Base-by-base conservation (phyloP, 352 stramenopile genomes). In the Elongisporangium prolatum region DNA sequence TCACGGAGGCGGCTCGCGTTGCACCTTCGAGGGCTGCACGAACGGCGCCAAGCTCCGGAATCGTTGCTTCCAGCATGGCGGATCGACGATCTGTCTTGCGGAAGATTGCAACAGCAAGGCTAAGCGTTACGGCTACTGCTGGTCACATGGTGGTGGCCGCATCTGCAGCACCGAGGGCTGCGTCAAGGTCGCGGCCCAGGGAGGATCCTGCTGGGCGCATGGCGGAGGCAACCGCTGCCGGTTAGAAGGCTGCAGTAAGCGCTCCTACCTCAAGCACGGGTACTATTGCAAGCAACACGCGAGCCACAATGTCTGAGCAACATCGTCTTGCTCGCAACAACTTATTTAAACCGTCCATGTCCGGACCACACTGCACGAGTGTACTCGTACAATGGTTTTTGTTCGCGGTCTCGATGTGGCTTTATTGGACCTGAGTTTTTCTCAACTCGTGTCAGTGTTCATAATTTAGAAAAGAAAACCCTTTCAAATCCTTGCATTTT, bases 201-300 rank as follows among this genome's bases (percentile, higher is more conserved):
- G 67, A 9, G 72, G 72, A 0, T 48, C 65, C 11, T 81, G 72
- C 65, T 79, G 72, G 71, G 67, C 72, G 0, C 72, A 81, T 44
- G 72, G 72, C 48, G 71, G 71, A 34, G 72, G 72, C 57, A 77
- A 75, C 56, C 68, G 68, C 49, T 84, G 74, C 63, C 69, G 67
- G 28, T 59, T 74, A 28, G 69, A 78, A 17, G 69, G 71, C 47
- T 84, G 74, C 67, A 75, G 51, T 47, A 78, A 78, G 50, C 67
- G 70, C 11, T 74, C 65, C 24, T 80, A 80, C 64, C 74, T 81
- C 48, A 76, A 76, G 55, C 64, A 76, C 55, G 72, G 70, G 16
- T 84, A 81, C 65, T 80, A 65, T 50, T 72, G 74, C 58, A 81
- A 79, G 40, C 62, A 52, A 25, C 70, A 78, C 54, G 70, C 70